A percentile compares a stretch with the other conserved stretches of the same genome.
Conservation (phyloP, 305 asterid genomes). For the Fraxinus greggii region DNA sequence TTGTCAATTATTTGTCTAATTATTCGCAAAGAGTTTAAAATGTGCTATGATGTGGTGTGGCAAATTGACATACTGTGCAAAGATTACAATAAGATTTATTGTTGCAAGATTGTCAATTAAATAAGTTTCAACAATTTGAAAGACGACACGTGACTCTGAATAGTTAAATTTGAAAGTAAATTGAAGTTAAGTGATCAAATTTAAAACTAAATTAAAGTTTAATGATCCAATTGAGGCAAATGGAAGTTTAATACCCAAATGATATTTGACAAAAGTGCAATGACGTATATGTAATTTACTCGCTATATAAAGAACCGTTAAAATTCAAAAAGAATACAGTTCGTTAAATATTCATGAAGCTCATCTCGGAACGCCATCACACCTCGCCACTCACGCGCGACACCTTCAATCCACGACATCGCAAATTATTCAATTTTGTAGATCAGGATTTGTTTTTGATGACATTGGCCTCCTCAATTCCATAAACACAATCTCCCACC, state of each 20-base stretch:
- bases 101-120: background rate
- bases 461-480: constrained; percentile 49
- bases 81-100: background rate
- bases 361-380: constrained; percentile 46
- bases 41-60: background rate
- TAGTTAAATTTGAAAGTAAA: background rate
- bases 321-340: background rate
- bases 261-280: background rate
- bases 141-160: background rate
- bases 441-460: constrained; percentile 39
- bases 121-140: background rate
- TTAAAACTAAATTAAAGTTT: background rate
- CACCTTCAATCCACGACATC: constrained; percentile 20
- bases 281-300: background rate
- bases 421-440: constrained; percentile 52
- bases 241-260: background rate
- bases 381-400: constrained; percentile 24
- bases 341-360: constrained; percentile 32
- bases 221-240: background rate
- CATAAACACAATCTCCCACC: constrained; percentile 7
- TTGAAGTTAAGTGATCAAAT: background rate
- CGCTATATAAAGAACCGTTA: background rate
- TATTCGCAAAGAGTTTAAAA: background rate
- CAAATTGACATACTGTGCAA: background rate
- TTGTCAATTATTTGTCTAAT: background rate